Evolutionary conservation across 2,329 filamentous ascomycete species (phyloP), one percentile per base, ranked within the genome.

Genomic region (Cordyceps cicadae): DNA sequence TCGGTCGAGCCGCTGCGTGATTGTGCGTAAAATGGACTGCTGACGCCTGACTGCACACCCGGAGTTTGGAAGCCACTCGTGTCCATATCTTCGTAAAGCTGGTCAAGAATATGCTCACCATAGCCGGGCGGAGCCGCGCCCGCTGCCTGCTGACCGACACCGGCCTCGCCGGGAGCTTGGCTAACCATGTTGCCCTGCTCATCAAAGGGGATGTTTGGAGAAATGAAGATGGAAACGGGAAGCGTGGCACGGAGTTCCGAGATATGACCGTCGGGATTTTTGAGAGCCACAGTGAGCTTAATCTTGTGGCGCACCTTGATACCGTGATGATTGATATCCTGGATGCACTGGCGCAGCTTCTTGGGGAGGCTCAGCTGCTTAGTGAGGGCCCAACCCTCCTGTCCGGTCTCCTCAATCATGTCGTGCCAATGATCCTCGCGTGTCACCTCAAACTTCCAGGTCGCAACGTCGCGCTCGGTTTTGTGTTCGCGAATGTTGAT

Each of bases 291-390:
- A 54, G 90, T 91, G 69, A 97, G 82, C 76, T 93, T 93, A 66
- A 97, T 82, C 76, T 96, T 96, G 74, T 99, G 94, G 60, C 90
- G 84, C 57, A 97, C 83, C 73, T 94, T 96, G 76, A 99, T 95
- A 55, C 90, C 90, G 67, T 90, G 87, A 24, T 88, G 87, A 68
- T 96, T 91, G 51, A 94, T 87, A 69, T 96, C 92, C 73, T 99
- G 94, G 55, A 96, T 79, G 75, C 93, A 97, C 66, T 85, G 83
- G 66, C 87, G 87, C 63, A 99, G 77, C 61, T 84, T 90, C 74
- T 89, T 92, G 5, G 93, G 93, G 39, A 99, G 78, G 45, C 88
- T 84, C 75, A 83, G 77, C 67, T 75, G 79, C 71, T 82, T 86
- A 70, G 76, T 85, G 69, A 85, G 76, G 15, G 79, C 74, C 80